Conservation (phyloP, 2,329 filamentous ascomycete genomes). For the Microdochium bolleyi region DNA sequence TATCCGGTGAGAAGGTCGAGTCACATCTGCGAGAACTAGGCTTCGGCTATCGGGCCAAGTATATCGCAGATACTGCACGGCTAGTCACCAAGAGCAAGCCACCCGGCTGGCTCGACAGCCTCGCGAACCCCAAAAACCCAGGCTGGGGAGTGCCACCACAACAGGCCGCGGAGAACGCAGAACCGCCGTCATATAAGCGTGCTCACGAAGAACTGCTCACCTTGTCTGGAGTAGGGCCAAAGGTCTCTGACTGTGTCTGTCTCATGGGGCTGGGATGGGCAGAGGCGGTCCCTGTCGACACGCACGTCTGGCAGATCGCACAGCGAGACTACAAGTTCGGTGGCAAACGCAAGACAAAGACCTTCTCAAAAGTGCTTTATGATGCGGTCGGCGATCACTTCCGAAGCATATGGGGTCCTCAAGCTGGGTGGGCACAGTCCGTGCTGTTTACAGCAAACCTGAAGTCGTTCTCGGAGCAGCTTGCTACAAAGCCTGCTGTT, state of each 20-base stretch:
- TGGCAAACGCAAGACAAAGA: constrained; percentile 67
- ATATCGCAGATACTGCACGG: constrained; percentile 77
- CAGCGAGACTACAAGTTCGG: constrained; percentile 93
- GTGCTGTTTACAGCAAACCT: constrained; percentile 94
- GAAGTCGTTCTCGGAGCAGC: constrained; percentile 68
- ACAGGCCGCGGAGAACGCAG: constrained; percentile 37
- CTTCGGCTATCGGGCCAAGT: constrained; percentile 91
- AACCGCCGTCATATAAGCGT: constrained; percentile 57
- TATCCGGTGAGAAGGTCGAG: constrained; percentile 73
- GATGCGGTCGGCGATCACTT: constrained; percentile 88
- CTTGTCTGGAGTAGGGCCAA: constrained; percentile 86
- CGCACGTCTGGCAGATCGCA: constrained; percentile 98
- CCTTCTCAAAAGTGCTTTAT: constrained; percentile 81
- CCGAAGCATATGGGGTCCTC: constrained; percentile 78
- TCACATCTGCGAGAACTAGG: constrained; percentile 71
- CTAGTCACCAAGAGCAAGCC: constrained; percentile 63
- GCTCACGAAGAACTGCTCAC: constrained; percentile 75
- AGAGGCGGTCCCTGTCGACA: constrained; percentile 92
- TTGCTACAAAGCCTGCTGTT: constrained; percentile 26
- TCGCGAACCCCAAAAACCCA: constrained; percentile 71
- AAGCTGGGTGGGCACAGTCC: constrained; percentile 96
- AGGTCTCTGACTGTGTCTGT: constrained; percentile 94
- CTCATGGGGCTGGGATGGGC: constrained; percentile 95
- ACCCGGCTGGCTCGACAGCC: constrained; percentile 63
- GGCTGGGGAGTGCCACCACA: constrained; percentile 36